These are phyloP conservation scores for Brettanomyces bruxellensis DNA, from an alignment of 805 yeast genomes.

Conservation along the genomic window DNA sequence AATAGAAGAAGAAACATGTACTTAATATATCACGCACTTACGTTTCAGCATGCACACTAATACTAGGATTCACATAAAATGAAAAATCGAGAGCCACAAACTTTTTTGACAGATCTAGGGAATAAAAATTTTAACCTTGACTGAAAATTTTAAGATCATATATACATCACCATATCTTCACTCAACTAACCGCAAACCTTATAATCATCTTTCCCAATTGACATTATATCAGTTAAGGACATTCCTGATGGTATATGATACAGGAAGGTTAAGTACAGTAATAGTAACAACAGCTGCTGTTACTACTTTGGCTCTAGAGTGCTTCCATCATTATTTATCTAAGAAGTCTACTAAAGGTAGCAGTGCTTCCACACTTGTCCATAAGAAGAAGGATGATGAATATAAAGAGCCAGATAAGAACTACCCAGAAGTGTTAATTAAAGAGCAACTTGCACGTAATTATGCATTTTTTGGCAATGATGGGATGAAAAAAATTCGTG, in stretches of 20 bases:
- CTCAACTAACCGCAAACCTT: no score
- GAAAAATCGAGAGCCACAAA: no score
- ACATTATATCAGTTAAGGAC: no score
- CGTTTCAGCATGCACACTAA: no score
- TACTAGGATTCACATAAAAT: no score
- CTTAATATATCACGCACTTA: no score
- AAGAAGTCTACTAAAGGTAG: neutral
- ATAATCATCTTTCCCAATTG: no score
- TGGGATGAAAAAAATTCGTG: conserved; percentile 67
- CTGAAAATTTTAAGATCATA: no score
- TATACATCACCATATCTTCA: no score
- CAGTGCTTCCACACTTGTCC: neutral
- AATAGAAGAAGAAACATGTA: no score
- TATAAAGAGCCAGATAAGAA: conserved; percentile 8
- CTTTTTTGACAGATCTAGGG: no score
- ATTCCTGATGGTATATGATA: neutral
- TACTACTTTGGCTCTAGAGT: conserved; percentile 29
- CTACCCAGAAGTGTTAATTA: conserved; percentile 62
- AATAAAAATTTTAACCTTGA: no score
- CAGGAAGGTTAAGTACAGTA: conserved; percentile 8
- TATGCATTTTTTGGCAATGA: conserved; percentile 85
- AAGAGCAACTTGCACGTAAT: conserved; percentile 90
- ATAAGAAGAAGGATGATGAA: conserved; percentile 1
- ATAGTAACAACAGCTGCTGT: conserved; percentile 22
- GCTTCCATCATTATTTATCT: conserved; percentile 21